Conservation (phyloP, 805 yeast genomes). For the Kodamaea sagamina region DNA sequence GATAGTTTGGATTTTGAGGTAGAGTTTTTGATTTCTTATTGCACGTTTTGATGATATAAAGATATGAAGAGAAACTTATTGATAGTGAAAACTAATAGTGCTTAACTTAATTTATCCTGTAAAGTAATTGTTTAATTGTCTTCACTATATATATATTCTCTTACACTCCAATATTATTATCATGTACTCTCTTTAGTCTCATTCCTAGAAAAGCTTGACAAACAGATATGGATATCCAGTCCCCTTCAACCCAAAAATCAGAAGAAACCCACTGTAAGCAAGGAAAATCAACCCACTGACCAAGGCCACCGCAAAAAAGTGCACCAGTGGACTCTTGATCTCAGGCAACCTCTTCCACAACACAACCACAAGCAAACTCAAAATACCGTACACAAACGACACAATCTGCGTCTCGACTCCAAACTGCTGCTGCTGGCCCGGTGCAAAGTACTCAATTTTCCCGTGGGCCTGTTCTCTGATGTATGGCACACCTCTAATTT, state of each 20-base stretch:
- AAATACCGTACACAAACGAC: conserved; percentile 67
- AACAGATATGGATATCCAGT: conserved; percentile 76
- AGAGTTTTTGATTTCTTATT: too few species aligned
- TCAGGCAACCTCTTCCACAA: conserved; percentile 60
- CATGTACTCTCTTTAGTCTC: neutral
- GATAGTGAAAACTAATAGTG: too few species aligned
- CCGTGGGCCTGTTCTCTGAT: conserved; percentile 48
- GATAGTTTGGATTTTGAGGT: too few species aligned
- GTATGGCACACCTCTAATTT: conserved; percentile 74
- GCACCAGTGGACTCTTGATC: conserved; percentile 45
- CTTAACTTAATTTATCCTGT: too few species aligned
- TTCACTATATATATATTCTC: too few species aligned
- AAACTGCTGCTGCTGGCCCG: conserved; percentile 73
- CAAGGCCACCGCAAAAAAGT: conserved; percentile 49
- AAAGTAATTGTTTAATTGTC: too few species aligned
- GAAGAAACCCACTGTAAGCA: conserved; percentile 62
- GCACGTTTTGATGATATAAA: too few species aligned
- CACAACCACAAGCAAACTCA: conserved; percentile 60
- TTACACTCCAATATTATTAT: neutral
- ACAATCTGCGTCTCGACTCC: conserved; percentile 90
- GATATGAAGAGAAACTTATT: too few species aligned
- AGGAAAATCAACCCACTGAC: conserved; percentile 51
- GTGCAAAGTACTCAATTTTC: conserved; percentile 36
- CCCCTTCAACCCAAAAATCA: conserved; percentile 69
- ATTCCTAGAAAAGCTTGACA: conserved; percentile 22